Evolutionary conservation across 495 filamentous ascomycete genomes (phyloP).

Genomic region (Neurospora sp.): DNA sequence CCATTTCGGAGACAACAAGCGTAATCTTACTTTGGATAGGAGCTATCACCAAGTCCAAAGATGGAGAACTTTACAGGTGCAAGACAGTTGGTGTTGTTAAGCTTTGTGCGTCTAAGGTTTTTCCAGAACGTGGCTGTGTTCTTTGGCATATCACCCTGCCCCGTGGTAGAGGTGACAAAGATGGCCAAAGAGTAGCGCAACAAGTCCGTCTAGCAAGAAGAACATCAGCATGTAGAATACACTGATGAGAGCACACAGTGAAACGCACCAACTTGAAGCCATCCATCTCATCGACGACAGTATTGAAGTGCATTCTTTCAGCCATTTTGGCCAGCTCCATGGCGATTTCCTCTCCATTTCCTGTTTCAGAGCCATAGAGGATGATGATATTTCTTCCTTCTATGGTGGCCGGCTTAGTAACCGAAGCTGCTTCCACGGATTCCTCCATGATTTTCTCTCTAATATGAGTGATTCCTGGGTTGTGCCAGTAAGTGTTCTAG

Average conservation of each 20-base stretch:
- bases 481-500: not conserved
- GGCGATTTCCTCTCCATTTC: slow-evolving; percentile 82
- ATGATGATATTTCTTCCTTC: slow-evolving; percentile 57
- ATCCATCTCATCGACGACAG: slow-evolving; percentile 67
- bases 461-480: not conserved
- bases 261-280: slow-evolving; percentile 58
- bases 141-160: slow-evolving; percentile 82
- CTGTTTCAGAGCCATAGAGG: slow-evolving; percentile 90
- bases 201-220: slow-evolving; percentile 28
- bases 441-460: slow-evolving; percentile 4
- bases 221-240: slow-evolving; percentile 21
- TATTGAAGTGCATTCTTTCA: slow-evolving; percentile 67
- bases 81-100: slow-evolving; percentile 62
- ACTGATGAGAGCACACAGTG: slow-evolving; percentile 14
- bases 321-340: slow-evolving; percentile 65
- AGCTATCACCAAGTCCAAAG: slow-evolving; percentile 91
- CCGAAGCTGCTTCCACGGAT: not conserved
- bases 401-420: slow-evolving; percentile 5
- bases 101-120: slow-evolving; percentile 64
- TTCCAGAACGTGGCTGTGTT: slow-evolving; percentile 81
- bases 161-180: slow-evolving; percentile 82
- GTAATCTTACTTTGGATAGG: slow-evolving; percentile 66
- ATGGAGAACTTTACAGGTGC: slow-evolving; percentile 58
- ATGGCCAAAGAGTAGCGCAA: slow-evolving; percentile 53
- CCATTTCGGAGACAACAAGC: not conserved